These are phyloP conservation scores for Picocystis sp. DNA, from an alignment of 163 green algal species.

Conservation along the genomic window DNA sequence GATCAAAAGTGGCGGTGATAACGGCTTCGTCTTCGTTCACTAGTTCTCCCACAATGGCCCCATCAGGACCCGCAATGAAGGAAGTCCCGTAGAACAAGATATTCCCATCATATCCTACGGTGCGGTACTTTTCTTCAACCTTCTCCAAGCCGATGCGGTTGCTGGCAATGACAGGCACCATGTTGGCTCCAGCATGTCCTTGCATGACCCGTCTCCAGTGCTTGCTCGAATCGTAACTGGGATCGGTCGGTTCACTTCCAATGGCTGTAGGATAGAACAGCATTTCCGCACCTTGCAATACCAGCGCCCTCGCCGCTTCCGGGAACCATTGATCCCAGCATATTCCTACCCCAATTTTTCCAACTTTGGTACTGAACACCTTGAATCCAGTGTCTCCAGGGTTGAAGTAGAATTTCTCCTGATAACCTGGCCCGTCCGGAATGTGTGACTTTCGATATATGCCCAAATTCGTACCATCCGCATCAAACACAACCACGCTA, in stretches of 20 bases:
- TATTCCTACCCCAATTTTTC: slow-evolving; percentile 41
- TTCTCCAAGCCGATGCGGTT: slow-evolving; percentile 48
- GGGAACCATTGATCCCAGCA: slow-evolving; percentile 87
- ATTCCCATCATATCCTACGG: slow-evolving; percentile 27
- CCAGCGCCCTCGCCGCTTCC: slow-evolving; percentile 42
- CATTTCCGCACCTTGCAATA: slow-evolving; percentile 53
- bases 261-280: slow-evolving; percentile 78
- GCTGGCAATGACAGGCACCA: slow-evolving; percentile 47
- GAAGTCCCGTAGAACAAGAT: slow-evolving; percentile 62
- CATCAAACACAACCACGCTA: slow-evolving; percentile 49
- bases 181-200: slow-evolving; percentile 58
- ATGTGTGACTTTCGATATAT: slow-evolving; percentile 76
- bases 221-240: slow-evolving; percentile 35
- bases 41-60: slow-evolving; percentile 43
- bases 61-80: slow-evolving; percentile 50
- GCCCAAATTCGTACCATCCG: slow-evolving; percentile 43
- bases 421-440: slow-evolving; percentile 61
- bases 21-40: slow-evolving; percentile 33
- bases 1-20: slow-evolving; percentile 37
- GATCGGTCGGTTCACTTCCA: slow-evolving; percentile 50
- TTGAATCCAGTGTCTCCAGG: slow-evolving; percentile 70
- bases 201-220: slow-evolving; percentile 63
- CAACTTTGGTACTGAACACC: slow-evolving; percentile 37
- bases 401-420: slow-evolving; percentile 81
- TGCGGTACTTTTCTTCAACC: slow-evolving; percentile 1